Evolutionary conservation across 441 rosid species (phyloP).

Genomic region (Erodium texanum): DNA sequence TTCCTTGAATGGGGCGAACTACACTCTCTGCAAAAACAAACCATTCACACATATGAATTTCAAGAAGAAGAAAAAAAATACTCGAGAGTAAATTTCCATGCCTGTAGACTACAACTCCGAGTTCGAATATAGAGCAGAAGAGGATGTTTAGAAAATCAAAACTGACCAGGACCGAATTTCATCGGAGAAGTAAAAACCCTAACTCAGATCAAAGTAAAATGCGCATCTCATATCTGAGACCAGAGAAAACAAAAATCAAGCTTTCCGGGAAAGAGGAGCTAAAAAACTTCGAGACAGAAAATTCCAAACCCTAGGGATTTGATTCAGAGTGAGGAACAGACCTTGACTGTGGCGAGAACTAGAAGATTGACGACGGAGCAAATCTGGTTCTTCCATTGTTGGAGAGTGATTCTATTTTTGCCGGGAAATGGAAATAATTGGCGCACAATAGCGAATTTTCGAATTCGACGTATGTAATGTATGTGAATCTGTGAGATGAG

Average conservation of each 20-base stretch:
- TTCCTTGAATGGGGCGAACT: constrained; percentile 29
- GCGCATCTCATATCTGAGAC: too few relatives aligned
- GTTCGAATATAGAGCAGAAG: too few relatives aligned
- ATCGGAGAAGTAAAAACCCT: not conserved
- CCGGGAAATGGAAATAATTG: constrained; percentile 1
- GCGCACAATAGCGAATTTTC: not conserved
- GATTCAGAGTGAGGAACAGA: not conserved
- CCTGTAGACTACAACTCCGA: too few relatives aligned
- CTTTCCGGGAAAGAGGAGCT: not conserved
- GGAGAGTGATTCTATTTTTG: not conserved
- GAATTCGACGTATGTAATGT: too few relatives aligned
- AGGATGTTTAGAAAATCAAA: not conserved
- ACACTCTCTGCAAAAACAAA: constrained; percentile 8
- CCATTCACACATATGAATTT: not conserved
- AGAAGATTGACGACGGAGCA: not conserved
- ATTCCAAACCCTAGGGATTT: not conserved
- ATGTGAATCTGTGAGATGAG: not conserved
- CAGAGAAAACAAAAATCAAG: not conserved
- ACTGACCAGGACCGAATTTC: not conserved
- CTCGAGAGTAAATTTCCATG: not conserved
- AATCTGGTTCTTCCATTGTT: not conserved
- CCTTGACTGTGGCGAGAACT: constrained; percentile 1
- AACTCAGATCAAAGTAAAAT: not conserved
- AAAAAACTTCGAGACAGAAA: too few relatives aligned
- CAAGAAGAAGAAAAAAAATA: not conserved